phyloP scores from a whole-genome alignment of 192 early-diverging fungal species.

The Geranomyces variabilis region DNA sequence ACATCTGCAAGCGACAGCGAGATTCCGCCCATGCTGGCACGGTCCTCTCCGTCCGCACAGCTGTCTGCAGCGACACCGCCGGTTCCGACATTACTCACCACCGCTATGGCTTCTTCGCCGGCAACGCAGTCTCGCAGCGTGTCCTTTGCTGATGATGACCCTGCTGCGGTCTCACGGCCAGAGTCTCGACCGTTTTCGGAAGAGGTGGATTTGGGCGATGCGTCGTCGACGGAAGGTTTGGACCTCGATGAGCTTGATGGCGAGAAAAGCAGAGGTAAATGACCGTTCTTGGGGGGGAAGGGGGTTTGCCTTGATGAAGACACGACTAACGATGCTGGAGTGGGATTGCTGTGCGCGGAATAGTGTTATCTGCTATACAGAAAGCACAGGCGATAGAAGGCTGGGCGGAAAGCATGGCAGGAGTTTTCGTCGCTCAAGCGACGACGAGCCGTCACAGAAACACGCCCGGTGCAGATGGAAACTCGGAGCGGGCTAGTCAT shows the following conservation, averaged over 20 bases:
- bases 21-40: too few species aligned
- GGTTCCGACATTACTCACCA: too few species aligned
- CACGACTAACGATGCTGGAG: too few species aligned
- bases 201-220: not conserved
- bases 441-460: not conserved
- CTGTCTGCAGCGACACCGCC: too few species aligned
- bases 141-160: too few species aligned
- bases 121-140: too few species aligned
- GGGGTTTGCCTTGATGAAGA: not conserved
- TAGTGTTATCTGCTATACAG: constrained; percentile 19
- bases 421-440: not conserved
- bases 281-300: not conserved
- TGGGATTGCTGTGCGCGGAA: not conserved
- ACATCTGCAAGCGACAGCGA: too few species aligned
- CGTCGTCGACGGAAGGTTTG: not conserved
- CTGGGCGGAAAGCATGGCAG: not conserved
- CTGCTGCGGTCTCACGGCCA: too few species aligned
- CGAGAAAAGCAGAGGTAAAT: not conserved
- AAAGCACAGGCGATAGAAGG: not conserved
- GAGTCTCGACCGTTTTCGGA: not conserved
- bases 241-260: not conserved
- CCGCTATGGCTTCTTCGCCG: too few species aligned
- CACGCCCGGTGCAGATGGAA: not conserved
- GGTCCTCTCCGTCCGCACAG: too few species aligned
- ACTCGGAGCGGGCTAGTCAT: too few species aligned